These are phyloP conservation scores for Trypanosoma cruzi DNA, from an alignment of 208 protist species.

Conservation along the genomic window DNA sequence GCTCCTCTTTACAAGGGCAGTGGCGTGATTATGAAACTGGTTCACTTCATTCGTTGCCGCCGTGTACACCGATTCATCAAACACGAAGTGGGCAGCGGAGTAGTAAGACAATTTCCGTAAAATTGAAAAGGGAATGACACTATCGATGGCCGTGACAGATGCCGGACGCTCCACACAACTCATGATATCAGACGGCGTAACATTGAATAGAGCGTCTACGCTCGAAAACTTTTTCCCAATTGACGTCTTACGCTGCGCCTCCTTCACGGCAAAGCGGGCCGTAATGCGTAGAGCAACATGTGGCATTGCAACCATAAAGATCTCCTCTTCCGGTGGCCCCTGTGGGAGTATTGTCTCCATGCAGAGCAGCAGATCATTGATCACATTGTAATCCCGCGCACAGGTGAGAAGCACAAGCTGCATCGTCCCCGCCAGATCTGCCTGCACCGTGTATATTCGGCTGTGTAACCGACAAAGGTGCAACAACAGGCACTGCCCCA, in stretches of 20 bases:
- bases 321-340: constrained; percentile 30
- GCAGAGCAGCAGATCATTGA: constrained; percentile 67
- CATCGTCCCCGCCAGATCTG: constrained; percentile 68
- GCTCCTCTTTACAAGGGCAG: constrained; percentile 21
- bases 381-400: constrained; percentile 62
- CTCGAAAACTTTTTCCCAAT: background rate
- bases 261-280: constrained; percentile 38
- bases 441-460: constrained; percentile 63
- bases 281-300: constrained; percentile 46
- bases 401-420: constrained; percentile 65
- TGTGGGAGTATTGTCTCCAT: constrained; percentile 43
- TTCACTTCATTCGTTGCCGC: constrained; percentile 35
- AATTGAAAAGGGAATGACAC: constrained; percentile 31
- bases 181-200: constrained; percentile 6
- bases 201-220: constrained; percentile 21
- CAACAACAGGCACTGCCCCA: constrained; percentile 65
- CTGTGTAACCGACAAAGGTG: constrained; percentile 76
- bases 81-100: constrained; percentile 57
- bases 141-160: constrained; percentile 4
- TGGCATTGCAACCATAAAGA: constrained; percentile 48
- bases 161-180: background rate
- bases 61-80: constrained; percentile 48
- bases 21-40: constrained; percentile 23
- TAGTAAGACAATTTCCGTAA: constrained; percentile 47
- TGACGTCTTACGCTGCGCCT: background rate